A percentile compares a stretch with the other conserved stretches of the same genome.
Evolutionary conservation across 2,329 filamentous ascomycete species (phyloP).

Genomic region (Fusarium sublunatum): DNA sequence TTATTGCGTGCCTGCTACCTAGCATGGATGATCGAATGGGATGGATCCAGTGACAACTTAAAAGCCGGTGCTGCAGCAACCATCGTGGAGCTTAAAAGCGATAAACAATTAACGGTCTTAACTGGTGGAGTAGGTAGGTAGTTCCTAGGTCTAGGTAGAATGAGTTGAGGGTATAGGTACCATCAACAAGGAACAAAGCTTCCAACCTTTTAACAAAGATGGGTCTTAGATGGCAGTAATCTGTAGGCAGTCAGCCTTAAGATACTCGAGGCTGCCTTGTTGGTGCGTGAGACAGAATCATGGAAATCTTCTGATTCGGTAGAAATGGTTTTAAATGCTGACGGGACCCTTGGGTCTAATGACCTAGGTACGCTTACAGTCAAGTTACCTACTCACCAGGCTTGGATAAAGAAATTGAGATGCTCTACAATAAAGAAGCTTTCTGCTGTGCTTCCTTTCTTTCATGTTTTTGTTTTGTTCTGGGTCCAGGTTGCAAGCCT

Average conservation of each 20-base stretch:
- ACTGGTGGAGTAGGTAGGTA: no score
- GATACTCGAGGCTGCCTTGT: slow-evolving; percentile 29
- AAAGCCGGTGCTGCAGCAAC: slow-evolving; percentile 32
- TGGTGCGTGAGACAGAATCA: slow-evolving; percentile 20
- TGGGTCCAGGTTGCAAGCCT: slow-evolving; percentile 13
- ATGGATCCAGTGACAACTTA: slow-evolving; percentile 24
- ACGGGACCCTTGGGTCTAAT: slow-evolving; percentile 27
- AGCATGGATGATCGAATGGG: slow-evolving; percentile 14
- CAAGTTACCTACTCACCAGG: background rate
- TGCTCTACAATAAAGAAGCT: background rate
- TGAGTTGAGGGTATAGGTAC: no score
- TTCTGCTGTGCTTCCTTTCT: background rate
- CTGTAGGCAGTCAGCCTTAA: slow-evolving; percentile 33
- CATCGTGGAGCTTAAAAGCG: slow-evolving; percentile 3
- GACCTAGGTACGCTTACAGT: background rate
- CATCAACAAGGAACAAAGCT: no score
- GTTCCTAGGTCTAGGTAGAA: no score
- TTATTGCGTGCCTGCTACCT: slow-evolving; percentile 13
- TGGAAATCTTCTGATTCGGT: slow-evolving; percentile 25
- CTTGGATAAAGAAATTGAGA: background rate
- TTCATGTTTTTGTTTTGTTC: background rate
- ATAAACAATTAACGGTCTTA: background rate
- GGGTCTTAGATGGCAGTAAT: background rate
- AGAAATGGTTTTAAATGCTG: slow-evolving; percentile 32
- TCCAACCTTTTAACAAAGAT: no score